Evolutionary conservation across 116 monocot genomes (phyloP).

Genomic region (Iris pallida): DNA sequence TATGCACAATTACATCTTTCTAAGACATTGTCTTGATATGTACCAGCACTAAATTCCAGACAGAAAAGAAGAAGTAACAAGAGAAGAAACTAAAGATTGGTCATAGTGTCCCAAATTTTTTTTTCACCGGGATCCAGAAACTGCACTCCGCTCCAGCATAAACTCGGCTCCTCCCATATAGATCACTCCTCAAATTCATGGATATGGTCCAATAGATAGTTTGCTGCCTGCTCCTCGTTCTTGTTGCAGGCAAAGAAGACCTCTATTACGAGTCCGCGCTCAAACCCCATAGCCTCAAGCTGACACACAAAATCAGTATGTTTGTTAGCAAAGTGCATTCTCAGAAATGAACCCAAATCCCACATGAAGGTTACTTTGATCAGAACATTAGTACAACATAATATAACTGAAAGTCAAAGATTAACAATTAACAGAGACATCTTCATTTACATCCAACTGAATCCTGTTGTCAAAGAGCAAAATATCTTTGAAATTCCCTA

Average conservation of each 20-base stretch:
- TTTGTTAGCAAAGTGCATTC: too few relatives aligned
- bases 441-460: too few relatives aligned
- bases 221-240: constrained; percentile 21
- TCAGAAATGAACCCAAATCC: too few relatives aligned
- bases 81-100: constrained; percentile 5
- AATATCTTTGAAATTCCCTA: too few relatives aligned
- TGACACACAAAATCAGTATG: constrained; percentile 7
- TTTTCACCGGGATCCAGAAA: not conserved
- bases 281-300: constrained; percentile 23
- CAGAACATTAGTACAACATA: too few relatives aligned
- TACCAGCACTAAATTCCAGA: not conserved
- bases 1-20: not conserved
- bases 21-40: not conserved
- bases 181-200: constrained; percentile 11
- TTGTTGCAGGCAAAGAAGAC: constrained; percentile 23
- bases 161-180: not conserved
- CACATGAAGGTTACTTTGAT: too few relatives aligned
- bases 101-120: not conserved
- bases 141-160: constrained; percentile 1
- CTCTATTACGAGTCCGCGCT: constrained; percentile 10
- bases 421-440: too few relatives aligned
- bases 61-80: not conserved
- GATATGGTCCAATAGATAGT: constrained; percentile 23
- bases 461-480: too few relatives aligned
- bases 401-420: too few relatives aligned